Evolutionary conservation across 164 flowering plant species (phyloP).

Genomic region (Sedum album): DNA sequence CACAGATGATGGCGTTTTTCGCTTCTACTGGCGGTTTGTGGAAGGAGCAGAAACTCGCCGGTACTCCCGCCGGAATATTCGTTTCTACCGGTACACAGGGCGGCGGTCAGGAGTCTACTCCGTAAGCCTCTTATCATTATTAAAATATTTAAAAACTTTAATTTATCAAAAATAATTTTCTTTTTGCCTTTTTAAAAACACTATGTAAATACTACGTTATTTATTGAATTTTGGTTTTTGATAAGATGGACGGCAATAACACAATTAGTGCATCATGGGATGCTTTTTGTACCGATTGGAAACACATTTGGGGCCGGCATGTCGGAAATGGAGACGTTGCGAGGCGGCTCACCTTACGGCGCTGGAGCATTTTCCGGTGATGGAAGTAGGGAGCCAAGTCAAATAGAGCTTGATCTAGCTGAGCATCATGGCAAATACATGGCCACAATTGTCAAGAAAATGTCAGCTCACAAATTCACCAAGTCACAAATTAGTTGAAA

Average conservation of each 20-base stretch:
- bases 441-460: constrained; percentile 34
- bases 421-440: constrained; percentile 49
- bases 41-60: constrained; percentile 43
- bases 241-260: constrained; percentile 44
- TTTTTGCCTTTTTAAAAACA: too few species aligned
- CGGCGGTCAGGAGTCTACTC: constrained; percentile 51
- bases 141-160: neutral
- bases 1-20: constrained; percentile 49
- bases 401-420: constrained; percentile 38
- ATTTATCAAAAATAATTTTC: too few species aligned
- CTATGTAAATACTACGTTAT: too few species aligned
- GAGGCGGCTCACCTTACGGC: constrained; percentile 50
- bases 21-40: constrained; percentile 41
- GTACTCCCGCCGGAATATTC: constrained; percentile 46
- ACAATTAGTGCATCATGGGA: constrained; percentile 42
- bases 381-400: constrained; percentile 34
- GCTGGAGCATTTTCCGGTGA: constrained; percentile 48
- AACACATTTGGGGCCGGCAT: constrained; percentile 45
- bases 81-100: constrained; percentile 50
- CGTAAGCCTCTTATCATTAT: constrained; percentile 20
- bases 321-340: constrained; percentile 36
- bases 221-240: neutral
- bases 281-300: constrained; percentile 45
- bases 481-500: neutral
- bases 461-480: neutral